Base-by-base conservation (phyloP, 371 early-diverging fungal genomes). In the Mucor lusitanicus region DNA sequence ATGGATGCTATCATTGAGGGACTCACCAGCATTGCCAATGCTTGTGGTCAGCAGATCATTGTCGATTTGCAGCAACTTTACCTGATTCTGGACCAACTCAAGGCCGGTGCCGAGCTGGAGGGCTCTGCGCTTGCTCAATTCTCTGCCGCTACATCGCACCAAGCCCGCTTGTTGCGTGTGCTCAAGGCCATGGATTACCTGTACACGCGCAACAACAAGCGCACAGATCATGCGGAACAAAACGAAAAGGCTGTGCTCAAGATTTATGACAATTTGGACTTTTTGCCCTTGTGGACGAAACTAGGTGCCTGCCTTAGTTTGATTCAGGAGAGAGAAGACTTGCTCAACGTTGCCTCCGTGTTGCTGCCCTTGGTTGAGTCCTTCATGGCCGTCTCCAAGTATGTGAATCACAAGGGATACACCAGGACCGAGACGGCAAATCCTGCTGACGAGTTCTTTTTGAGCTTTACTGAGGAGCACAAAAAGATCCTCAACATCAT, bases 401-500 rank as follows among this genome's bases (percentile, higher is more conserved):
- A 89, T 67, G 83, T 84, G 5, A 85, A 86, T 27, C 75, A 77
- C 21, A 80, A 76, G 40, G 77, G 70, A 19, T 56, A 56, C 25
- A 33, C 33, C 23, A 56, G n/a, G 27, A 69, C 11, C 60, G 68
- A 7, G 80, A 65, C 21, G 33, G 30, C 50, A 21, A 35, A 33
- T 25, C 33, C 81, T 6, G 82, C 84, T 19, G 95, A 94, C 59
- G 84, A 90, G 32, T 85, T 92, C 44, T 97, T 98, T 85, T 85
- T 91, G 67, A 78, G 74, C 30, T 98, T 98, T 68, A 97, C 98
- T 0, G 97, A 97, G 75, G 89, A 91, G 55, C 96, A 99, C 81
- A 91, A 95, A 69, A 97, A 97, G 88, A 88, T 97, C 17, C 85
- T 99, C 57, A 99, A 99, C 74, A 91, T 92, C 15, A 94, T 99